Conservation (phyloP, 331 rosid species). For the Phaseolus coccineus region DNA sequence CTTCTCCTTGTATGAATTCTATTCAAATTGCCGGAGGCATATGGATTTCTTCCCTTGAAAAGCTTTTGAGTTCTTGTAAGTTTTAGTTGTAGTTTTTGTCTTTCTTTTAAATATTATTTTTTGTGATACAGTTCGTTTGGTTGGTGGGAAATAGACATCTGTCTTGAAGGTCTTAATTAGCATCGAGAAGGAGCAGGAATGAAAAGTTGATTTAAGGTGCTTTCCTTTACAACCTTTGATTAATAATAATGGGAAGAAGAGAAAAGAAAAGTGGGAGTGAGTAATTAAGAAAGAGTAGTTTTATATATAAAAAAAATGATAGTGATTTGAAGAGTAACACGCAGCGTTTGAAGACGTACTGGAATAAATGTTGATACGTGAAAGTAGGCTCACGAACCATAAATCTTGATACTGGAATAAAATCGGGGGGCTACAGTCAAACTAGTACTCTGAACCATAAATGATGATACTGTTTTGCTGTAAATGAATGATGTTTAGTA, state of each 20-base stretch:
- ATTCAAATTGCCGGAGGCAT: too few relatives aligned
- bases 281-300: too few relatives aligned
- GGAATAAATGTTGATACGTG: conserved; percentile 1
- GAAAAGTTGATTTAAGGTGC: conserved; percentile 43
- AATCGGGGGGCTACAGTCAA: conserved; percentile 38
- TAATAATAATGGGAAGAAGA: conserved; percentile 5
- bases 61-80: neutral
- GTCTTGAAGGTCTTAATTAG: conserved; percentile 16
- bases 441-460: conserved; percentile 43
- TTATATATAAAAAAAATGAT: neutral
- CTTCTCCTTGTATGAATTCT: neutral
- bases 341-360: conserved; percentile 9
- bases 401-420: conserved; percentile 38
- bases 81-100: too few relatives aligned
- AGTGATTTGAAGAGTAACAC: conserved; percentile 6
- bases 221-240: conserved; percentile 12
- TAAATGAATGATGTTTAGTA: conserved; percentile 23
- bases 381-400: conserved; percentile 9
- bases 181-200: conserved; percentile 17
- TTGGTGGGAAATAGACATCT: conserved; percentile 16
- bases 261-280: neutral
- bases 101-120: neutral
- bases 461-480: conserved; percentile 35
- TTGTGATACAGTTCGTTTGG: neutral
- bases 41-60: neutral